These are phyloP conservation scores for Rhytidiadelphus loreus DNA, from an alignment of 225 moss, liverwort and hornwort species.

Conservation along the genomic window DNA sequence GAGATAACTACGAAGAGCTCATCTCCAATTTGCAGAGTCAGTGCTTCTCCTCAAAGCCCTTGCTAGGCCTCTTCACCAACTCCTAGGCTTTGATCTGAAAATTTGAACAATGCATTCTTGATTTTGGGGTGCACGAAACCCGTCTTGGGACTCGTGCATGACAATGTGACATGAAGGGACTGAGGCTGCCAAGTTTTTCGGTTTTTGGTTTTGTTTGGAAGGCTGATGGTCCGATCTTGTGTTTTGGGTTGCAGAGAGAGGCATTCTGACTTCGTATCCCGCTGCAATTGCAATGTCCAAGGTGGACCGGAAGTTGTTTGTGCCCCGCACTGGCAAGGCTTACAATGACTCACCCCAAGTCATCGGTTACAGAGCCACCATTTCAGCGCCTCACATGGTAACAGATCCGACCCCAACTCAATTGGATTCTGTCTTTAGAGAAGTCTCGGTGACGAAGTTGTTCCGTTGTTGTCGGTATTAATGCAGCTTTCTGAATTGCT, in stretches of 20 bases:
- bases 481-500: background rate
- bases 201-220: too few relatives aligned
- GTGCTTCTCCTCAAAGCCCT: background rate
- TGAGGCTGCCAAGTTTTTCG: background rate
- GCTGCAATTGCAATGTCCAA: constrained; percentile 76
- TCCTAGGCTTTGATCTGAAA: background rate
- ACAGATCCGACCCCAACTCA: background rate
- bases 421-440: background rate
- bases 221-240: background rate
- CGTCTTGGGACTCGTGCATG: background rate
- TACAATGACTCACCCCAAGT: constrained; percentile 90
- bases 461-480: background rate
- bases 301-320: constrained; percentile 78
- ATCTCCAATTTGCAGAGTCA: constrained; percentile 79
- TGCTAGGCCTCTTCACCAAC: background rate
- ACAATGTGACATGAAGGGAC: background rate
- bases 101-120: background rate
- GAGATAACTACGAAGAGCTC: constrained; percentile 75
- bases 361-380: constrained; percentile 70
- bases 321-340: constrained; percentile 56
- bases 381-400: constrained; percentile 92
- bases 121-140: background rate
- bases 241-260: constrained; percentile 36
- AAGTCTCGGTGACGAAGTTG: background rate
- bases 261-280: constrained; percentile 64